Base-by-base conservation (phyloP, 352 stramenopile species). In the Phytophthora syringae region DNA sequence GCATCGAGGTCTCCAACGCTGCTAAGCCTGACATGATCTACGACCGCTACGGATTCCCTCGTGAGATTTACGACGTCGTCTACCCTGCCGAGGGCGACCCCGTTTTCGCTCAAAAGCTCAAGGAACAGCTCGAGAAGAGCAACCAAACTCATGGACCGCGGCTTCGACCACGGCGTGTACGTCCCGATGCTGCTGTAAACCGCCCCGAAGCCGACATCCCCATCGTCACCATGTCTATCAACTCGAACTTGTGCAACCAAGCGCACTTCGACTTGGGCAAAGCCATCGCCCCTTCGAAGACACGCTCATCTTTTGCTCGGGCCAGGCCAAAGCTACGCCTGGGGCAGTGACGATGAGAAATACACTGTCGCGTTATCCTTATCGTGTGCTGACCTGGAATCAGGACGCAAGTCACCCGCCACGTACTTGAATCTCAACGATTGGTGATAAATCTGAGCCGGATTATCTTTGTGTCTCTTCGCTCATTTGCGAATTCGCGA, bases 121-220 rank as follows among this genome's bases (percentile, higher is more conserved):
- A 93, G 22, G 32, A 64, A 2, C 57, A 95, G 12, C 72, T 98
- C 0, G 28, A 60, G 7, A 60, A 73, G n/a, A 70, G 68, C 22
- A 75, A 77, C 75, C 7, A 61, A 79, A 60, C 58, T 93, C 0
- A 40, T 63, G 4, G 60, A 80, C 15, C 79, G 93, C 22, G 90
- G 89, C 3, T 97, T 89, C 54, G 94, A 98, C 72, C 94, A 98
- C 80, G 93, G 94, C 13, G 79, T 96, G 13, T 98, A 97, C 64
- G 81, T 98, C 18, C 92, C 93, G 6, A 77, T 98, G 53, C 88
- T 94, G 59, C 50, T 97, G 28, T n/a, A n/a, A 93, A 97, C 67
- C 92, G 88, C 40, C 90, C 92, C 0, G 68, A 95, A 28, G 91
- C 88, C 2, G 80, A 97, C 54, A 88, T 98, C 37, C 94, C 94